These are phyloP conservation scores for Nicotiana obtusifolia DNA, from an alignment of 257 asterid genomes.

Conservation along the genomic window DNA sequence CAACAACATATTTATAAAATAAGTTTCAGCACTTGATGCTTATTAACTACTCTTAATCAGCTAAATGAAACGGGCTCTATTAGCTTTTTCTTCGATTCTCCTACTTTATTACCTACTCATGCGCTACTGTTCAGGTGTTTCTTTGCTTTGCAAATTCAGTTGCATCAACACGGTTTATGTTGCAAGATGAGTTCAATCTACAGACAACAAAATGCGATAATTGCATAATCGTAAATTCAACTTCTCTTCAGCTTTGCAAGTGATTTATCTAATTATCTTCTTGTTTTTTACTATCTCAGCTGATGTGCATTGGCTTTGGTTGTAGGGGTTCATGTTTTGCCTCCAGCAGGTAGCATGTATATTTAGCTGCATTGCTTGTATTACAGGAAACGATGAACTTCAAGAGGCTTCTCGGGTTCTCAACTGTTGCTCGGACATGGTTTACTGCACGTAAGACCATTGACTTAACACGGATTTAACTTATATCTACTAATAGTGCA, in stretches of 20 bases:
- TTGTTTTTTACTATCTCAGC: not conserved
- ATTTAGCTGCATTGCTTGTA: conserved; percentile 29
- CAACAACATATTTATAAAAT: not conserved
- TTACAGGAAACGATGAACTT: conserved; percentile 24
- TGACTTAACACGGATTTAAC: not conserved
- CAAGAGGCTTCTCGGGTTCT: conserved; percentile 25
- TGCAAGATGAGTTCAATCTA: conserved; percentile 45
- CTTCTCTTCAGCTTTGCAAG: not conserved
- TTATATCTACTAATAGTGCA: not conserved
- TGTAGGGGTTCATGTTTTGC: conserved; percentile 40
- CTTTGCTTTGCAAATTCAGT: conserved; percentile 40
- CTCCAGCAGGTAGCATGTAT: conserved; percentile 40
- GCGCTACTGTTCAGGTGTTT: conserved; percentile 24
- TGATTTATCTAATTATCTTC: not conserved
- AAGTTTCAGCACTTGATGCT: too few species aligned
- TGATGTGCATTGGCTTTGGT: not conserved
- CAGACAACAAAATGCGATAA: conserved; percentile 41
- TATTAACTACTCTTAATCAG: too few species aligned
- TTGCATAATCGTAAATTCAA: conserved; percentile 35
- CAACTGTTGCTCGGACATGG: conserved; percentile 26
- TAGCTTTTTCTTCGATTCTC: not conserved
- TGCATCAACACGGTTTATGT: conserved; percentile 39
- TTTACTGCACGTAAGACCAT: conserved; percentile 27
- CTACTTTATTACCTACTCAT: not conserved
- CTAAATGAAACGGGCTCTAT: too few species aligned